Base-by-base conservation (phyloP, 2,329 filamentous ascomycete genomes). In the Venturia asperata region DNA sequence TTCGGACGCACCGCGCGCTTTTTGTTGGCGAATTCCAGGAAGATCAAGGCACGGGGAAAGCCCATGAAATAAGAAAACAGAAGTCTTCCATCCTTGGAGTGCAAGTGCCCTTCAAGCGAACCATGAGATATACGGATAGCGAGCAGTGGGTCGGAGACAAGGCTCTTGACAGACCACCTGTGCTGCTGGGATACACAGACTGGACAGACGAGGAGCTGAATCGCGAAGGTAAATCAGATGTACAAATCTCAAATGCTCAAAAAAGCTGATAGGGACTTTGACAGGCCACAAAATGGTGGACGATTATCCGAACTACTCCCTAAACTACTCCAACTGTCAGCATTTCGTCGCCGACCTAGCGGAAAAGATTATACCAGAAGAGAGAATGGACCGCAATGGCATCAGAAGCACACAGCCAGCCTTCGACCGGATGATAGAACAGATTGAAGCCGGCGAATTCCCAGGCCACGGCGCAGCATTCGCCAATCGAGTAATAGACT, bases 61-160 rank as follows among this genome's bases (percentile, higher is more conserved):
- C 47, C 24, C 47, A 24, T 17, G 24, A 55, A 34, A 55, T 34
- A 13, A 24, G 49, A 1, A 55, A 55, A 19, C 24, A 55, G 24
- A 55, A 55, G 21, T 55, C 49, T 30, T 55, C 49, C 24, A 55
- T 55, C 17, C 49, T 55, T 21, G 27, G 49, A 17, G 49, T 55
- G 11, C 49, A 52, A 15, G 47, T 55, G 2, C 49, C 49, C 10
- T 55, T 55, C 24, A 55, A 34, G 6, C 7, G 49, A 7, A 55
- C 27, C 11, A 34, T 19, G 49, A 30, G 49, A 7, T 55, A 55
- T 21, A 55, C 49, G 3, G 49, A 55, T 55, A 24, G 24, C 24
- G 49, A 55, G 27, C 24, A 34, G 27, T 55, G 27, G 27, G 49
- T 55, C 7, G 49, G 24, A 34, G 49, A 55, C 11, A 55, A 34